These are phyloP conservation scores for Hericium alpestre DNA, from an alignment of 768 basidiomycete genomes.

Conservation along the genomic window DNA sequence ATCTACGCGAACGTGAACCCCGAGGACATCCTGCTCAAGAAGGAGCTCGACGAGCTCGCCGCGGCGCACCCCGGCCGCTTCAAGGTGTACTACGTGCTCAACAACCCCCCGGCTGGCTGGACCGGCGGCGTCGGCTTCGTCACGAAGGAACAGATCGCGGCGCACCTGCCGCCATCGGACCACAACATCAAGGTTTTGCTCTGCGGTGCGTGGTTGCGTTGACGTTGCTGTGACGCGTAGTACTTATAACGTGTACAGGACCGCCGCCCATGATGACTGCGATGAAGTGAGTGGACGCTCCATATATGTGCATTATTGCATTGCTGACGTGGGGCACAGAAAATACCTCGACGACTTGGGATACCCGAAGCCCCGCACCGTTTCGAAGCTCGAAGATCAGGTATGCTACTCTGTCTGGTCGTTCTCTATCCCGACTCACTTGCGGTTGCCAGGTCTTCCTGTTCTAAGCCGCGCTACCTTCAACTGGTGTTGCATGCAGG, in stretches of 20 bases:
- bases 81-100: constrained; percentile 83
- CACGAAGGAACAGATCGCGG: constrained; percentile 81
- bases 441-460: constrained; percentile 26
- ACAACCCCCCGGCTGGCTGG: constrained; percentile 87
- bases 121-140: constrained; percentile 87
- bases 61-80: constrained; percentile 55
- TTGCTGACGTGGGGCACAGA: constrained; percentile 35
- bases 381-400: constrained; percentile 91
- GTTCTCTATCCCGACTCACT: constrained; percentile 8
- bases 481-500: no score
- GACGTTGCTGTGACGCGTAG: not conserved
- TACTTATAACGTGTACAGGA: constrained; percentile 24
- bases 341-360: constrained; percentile 82
- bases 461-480: constrained; percentile 20
- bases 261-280: constrained; percentile 71
- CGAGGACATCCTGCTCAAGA: constrained; percentile 86
- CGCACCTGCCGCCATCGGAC: constrained; percentile 57
- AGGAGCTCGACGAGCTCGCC: constrained; percentile 76
- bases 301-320: constrained; percentile 1
- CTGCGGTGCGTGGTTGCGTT: constrained; percentile 46
- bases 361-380: constrained; percentile 77
- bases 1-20: constrained; percentile 94
- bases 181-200: constrained; percentile 76
- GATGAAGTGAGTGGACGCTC: constrained; percentile 51
- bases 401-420: constrained; percentile 26